A percentile compares a stretch with the other conserved stretches of the same genome.
Evolutionary conservation across 2,329 filamentous ascomycete genomes (phyloP).

Genomic region (Colletotrichum tabaci): DNA sequence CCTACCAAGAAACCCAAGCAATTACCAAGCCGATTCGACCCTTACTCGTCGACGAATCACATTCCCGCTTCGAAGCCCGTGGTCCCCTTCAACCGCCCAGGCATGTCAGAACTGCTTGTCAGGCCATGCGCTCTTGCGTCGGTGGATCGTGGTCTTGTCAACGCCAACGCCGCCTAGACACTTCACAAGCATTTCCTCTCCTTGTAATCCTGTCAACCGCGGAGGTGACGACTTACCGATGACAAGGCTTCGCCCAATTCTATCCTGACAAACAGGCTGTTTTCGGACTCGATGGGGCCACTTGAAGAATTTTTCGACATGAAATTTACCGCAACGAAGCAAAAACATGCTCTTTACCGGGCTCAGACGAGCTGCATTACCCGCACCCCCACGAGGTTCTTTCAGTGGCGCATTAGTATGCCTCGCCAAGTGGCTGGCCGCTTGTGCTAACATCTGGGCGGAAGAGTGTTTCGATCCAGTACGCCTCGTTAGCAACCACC

Average conservation of each 20-base stretch:
- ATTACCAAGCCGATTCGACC: slow-evolving; percentile 32
- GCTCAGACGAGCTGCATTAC: neutral
- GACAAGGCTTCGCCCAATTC: neutral
- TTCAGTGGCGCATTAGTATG: neutral
- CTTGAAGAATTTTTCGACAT: neutral
- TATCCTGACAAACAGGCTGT: neutral
- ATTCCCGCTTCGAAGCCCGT: slow-evolving; percentile 13
- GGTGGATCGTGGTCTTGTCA: neutral
- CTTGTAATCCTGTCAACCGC: neutral
- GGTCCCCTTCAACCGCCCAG: slow-evolving; percentile 3
- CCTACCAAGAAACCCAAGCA: slow-evolving; percentile 33
- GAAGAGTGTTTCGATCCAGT: neutral
- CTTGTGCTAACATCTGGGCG: neutral
- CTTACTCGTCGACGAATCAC: slow-evolving; percentile 17
- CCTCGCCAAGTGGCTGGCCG: neutral
- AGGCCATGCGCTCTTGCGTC: neutral
- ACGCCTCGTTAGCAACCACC: neutral
- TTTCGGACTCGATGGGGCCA: neutral
- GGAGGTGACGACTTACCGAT: neutral
- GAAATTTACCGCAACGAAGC: neutral
- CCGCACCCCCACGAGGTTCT: too few species aligned
- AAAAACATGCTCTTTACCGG: neutral
- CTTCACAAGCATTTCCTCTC: neutral
- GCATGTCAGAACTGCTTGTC: neutral
- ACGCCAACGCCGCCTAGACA: neutral